Evolutionary conservation across 148 eudicot species (phyloP).

Genomic region (Euryodendron excelsum): DNA sequence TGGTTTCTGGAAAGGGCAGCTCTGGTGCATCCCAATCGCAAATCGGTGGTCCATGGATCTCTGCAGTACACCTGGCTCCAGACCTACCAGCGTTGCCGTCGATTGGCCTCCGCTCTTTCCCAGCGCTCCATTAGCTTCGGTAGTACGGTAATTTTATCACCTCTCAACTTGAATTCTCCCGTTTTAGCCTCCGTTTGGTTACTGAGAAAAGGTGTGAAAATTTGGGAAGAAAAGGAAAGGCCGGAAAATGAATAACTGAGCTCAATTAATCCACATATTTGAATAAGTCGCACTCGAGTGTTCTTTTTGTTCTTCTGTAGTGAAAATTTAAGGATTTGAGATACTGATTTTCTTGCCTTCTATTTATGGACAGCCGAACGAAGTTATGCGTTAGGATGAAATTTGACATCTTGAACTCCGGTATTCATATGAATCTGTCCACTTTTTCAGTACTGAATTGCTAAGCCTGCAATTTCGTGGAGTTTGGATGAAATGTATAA

Average conservation of each 20-base stretch:
- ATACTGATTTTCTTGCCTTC: neutral
- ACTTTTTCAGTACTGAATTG: neutral
- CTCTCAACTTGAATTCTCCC: neutral
- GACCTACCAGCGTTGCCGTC: constrained; percentile 88
- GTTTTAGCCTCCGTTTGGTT: neutral
- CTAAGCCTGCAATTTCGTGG: too few relatives aligned
- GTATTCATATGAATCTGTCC: neutral
- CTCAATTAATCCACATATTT: neutral
- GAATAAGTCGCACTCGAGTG: neutral
- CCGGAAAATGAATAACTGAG: neutral
- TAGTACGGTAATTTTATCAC: constrained; percentile 44
- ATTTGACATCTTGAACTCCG: too few relatives aligned
- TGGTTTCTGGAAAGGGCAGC: constrained; percentile 86
- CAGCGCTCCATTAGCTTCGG: constrained; percentile 52
- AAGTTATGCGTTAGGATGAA: neutral
- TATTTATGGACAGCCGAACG: neutral
- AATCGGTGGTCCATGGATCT: constrained; percentile 60
- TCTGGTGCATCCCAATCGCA: constrained; percentile 62
- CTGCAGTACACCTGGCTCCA: constrained; percentile 70
- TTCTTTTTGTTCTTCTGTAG: neutral
- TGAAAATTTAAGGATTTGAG: neutral
- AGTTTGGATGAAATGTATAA: too few relatives aligned
- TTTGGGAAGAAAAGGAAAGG: neutral
- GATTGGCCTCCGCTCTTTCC: constrained; percentile 77
- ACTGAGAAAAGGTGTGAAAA: neutral